These are phyloP conservation scores for Globisporangium uncinulatum DNA, from an alignment of 352 stramenopile genomes.

Conservation along the genomic window DNA sequence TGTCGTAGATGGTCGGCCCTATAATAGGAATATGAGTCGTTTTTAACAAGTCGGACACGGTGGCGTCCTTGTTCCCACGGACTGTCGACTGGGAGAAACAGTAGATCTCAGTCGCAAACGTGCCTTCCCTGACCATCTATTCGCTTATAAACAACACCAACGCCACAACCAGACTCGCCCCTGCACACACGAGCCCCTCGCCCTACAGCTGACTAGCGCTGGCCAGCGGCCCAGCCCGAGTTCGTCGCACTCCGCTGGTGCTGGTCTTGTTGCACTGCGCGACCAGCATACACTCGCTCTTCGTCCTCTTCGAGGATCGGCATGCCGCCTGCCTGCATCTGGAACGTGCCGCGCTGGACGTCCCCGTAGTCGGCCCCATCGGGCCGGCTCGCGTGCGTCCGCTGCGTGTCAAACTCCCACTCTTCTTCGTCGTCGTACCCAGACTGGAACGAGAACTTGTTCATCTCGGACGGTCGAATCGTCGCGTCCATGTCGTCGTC, in stretches of 20 bases:
- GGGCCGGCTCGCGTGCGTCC: conserved; percentile 15
- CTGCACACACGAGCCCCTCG: too few species aligned
- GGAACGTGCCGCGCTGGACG: conserved; percentile 38
- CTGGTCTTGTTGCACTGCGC: conserved; percentile 2
- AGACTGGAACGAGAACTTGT: conserved; percentile 75
- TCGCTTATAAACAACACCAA: background rate
- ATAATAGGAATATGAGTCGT: background rate
- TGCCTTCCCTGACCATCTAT: background rate
- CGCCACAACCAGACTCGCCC: background rate
- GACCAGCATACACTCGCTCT: conserved; percentile 16
- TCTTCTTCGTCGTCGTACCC: conserved; percentile 66
- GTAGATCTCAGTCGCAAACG: too few species aligned
- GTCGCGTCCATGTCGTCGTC: conserved; percentile 39
- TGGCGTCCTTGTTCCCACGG: background rate
- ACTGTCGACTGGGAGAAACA: too few species aligned
- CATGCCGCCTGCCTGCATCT: conserved; percentile 42
- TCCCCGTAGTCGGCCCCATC: conserved; percentile 26
- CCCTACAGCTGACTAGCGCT: conserved; percentile 10
- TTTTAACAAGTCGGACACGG: background rate
- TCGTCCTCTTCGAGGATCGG: conserved; percentile 68
- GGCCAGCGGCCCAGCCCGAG: conserved; percentile 38
- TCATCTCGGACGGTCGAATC: conserved; percentile 46
- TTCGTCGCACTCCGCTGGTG: conserved; percentile 39
- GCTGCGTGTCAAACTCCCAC: conserved; percentile 60
- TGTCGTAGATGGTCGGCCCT: background rate